Evolutionary conservation across 177 flowering plant species (phyloP), one percentile per base, ranked within the genome.

Genomic region (Telopea speciosissima): DNA sequence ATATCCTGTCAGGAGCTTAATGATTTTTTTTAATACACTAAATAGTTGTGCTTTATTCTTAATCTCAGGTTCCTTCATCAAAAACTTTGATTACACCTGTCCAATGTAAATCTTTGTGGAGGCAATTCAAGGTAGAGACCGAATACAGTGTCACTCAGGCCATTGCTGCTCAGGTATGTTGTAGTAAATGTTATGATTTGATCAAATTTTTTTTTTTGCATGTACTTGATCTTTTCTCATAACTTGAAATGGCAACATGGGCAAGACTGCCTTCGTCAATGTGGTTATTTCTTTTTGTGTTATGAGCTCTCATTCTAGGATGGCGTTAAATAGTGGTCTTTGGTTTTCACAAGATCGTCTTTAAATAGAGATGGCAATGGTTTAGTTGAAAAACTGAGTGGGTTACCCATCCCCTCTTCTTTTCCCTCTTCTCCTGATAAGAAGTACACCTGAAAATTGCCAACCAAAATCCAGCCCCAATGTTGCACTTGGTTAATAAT

Each of bases 21-120:
- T 49, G 17, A 49, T 49, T 1, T 62, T 62, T 26, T 5, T 58
- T 19, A 2, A 21, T 19, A 58, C 23, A n/a, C 61, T 58, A 21
- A 58, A 16, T 58, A 58, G 61, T 58, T 58, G n/a, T 58, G 61
- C 22, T 58, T 58, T 1, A 58, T 58, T 17, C 36, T 54, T 49
- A 49, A 12, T 16, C 62, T 36, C 74, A 80, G 82, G 74, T 77
- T 62, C 68, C 78, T 5, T 49, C 76, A 16, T 28, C 61, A 45
- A 67, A 75, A 19, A 78, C 81, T 44, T 44, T 80, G 69, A 78
- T 80, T 62, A 82, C 87, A 17, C 87, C 87, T 22, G 82, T 82
- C 14, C 85, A 84, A 67, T 84, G 87, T 71, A 82, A 82, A 54
- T 81, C 85, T 42, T 60, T 82, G 72, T 84, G 87, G 84, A 81